Base-by-base conservation (phyloP, 257 asterid species). In the Thymus mandschuricus region DNA sequence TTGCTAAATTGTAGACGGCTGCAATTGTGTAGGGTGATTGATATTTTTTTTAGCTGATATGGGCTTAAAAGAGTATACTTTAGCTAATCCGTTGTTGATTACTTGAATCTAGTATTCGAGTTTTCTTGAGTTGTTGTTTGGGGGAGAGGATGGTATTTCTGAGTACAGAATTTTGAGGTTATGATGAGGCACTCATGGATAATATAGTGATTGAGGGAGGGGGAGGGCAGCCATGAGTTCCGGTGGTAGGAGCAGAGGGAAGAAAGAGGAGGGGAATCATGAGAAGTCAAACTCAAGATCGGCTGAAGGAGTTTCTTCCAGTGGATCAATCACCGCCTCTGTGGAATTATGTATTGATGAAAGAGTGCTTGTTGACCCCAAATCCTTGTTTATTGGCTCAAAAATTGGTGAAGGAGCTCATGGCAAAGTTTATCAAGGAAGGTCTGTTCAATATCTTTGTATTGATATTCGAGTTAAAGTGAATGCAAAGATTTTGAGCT, bases 371-470 rank as follows among this genome's bases (percentile, higher is more conserved):
- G 84, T 93, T 66, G 98, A 93, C 78, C 97, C 98, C 6, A 93
- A 83, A 73, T 78, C 88, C 62, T 82, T 93, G 13, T 93, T 84
- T 80, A 91, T 93, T 58, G 98, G 96, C 70, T 77, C 92, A 0
- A 91, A 93, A 83, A 85, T 93, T 61, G 98, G 98, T 0, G 96
- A 93, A 79, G 98, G 98, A 56, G 98, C 98, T 85, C 98, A 93
- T 82, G 98, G 97, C 7, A 93, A 93, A 79, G 98, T 93, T 74
- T 93, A 87, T 77, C 88, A 91, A 81, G 98, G 98, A 82, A 93
- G 97, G 98, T 92, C 21, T 33, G 88, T 83, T 5, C 73, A 64
- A 2, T 13, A 55, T 54, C 66, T 58, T 73, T 30, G 60, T 30
- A 30, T 46, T 41, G 54, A 31, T 66, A 51, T 41, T 60, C 74